Percentiles rank a stretch among this genome's conserved stretches.
Evolutionary conservation across 2,329 filamentous ascomycete species (phyloP).

Genomic region (Ceratocystis huliohia): DNA sequence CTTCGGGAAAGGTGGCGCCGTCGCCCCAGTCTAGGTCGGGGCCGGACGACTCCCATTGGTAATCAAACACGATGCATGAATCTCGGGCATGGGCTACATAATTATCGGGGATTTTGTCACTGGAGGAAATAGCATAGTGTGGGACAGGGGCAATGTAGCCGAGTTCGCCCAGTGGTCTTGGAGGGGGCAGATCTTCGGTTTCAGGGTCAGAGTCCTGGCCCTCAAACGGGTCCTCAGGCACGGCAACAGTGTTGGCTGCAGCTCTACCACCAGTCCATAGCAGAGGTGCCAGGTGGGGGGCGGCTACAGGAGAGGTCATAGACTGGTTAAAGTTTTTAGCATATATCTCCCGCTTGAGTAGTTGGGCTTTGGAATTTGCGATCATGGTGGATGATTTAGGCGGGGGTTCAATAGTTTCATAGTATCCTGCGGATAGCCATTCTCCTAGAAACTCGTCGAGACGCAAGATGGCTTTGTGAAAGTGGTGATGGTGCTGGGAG

Average conservation of each 20-base stretch:
- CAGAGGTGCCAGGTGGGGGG: conserved; percentile 14
- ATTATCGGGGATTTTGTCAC: conserved; percentile 70
- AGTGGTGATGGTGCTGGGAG: conserved; percentile 23
- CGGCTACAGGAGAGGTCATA: conserved; percentile 14
- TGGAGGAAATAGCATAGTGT: conserved; percentile 67
- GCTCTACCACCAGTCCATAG: conserved; percentile 18
- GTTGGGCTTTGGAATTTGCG: conserved; percentile 72
- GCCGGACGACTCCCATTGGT: conserved; percentile 89
- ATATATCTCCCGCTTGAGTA: conserved; percentile 64
- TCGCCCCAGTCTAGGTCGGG: conserved; percentile 69
- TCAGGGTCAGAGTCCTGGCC: conserved; percentile 14
- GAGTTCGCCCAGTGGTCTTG: conserved; percentile 23
- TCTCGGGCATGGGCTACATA: conserved; percentile 86
- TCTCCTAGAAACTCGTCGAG: conserved; percentile 90
- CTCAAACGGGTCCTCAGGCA: conserved; percentile 20
- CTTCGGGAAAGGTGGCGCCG: conserved; percentile 78
- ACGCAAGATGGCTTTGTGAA: conserved; percentile 53
- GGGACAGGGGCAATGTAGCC: conserved; percentile 64
- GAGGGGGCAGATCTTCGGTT: conserved; percentile 21
- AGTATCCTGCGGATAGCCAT: conserved; percentile 90
- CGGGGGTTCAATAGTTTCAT: conserved; percentile 79
- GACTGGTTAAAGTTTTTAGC: conserved; percentile 32
- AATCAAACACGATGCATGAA: conserved; percentile 75
- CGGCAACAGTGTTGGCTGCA: conserved; percentile 5
- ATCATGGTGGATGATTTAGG: conserved; percentile 80